These are phyloP conservation scores for Cymbopogon flexuosus DNA, from an alignment of 202 grass and related monocot genomes.

Conservation along the genomic window DNA sequence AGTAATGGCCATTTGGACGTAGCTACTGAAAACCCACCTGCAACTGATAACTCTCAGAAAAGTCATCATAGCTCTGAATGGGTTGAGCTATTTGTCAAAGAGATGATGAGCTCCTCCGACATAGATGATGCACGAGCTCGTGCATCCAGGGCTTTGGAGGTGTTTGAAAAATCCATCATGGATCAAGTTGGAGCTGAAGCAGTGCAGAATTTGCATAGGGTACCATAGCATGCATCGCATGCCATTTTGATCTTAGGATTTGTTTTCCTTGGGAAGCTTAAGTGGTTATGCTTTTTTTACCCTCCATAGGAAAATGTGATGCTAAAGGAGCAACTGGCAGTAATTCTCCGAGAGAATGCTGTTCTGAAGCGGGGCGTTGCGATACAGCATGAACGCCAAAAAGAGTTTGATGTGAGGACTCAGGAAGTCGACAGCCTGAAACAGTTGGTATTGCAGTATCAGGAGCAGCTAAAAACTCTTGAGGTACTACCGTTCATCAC, in stretches of 20 bases:
- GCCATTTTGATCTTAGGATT: neutral
- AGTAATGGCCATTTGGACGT: conserved; percentile 42
- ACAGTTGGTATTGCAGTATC: conserved; percentile 68
- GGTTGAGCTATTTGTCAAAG: conserved; percentile 89
- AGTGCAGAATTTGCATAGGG: conserved; percentile 64
- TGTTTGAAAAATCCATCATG: conserved; percentile 68
- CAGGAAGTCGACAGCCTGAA: conserved; percentile 73
- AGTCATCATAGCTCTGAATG: conserved; percentile 53
- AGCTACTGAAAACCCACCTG: conserved; percentile 29
- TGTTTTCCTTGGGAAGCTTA: neutral
- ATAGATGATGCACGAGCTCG: conserved; percentile 69
- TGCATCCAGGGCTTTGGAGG: conserved; percentile 74
- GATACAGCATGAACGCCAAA: conserved; percentile 84
- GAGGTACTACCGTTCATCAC: conserved; percentile 45
- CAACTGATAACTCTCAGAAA: conserved; percentile 34
- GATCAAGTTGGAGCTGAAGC: conserved; percentile 49
- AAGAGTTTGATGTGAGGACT: conserved; percentile 55
- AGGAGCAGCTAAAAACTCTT: conserved; percentile 78
- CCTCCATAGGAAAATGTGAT: conserved; percentile 73
- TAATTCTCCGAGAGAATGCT: conserved; percentile 53
- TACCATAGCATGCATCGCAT: conserved; percentile 22
- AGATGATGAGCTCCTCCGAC: conserved; percentile 83
- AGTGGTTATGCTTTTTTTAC: neutral
- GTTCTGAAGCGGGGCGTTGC: conserved; percentile 81
- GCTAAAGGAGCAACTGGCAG: conserved; percentile 68